Evolutionary conservation across 73 alveolate species (phyloP).

Genomic region (Paramecium sonneborni): DNA sequence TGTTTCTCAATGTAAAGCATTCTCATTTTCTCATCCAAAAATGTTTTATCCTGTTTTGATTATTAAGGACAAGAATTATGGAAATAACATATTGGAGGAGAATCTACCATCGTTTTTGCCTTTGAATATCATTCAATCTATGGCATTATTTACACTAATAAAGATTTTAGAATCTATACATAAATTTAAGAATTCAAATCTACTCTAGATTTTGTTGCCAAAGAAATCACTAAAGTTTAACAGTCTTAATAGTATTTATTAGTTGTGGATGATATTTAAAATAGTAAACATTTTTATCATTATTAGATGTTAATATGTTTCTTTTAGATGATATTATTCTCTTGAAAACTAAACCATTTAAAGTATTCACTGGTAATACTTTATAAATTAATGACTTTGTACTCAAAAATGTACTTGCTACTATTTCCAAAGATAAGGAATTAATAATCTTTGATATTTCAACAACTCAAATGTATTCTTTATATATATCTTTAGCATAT

Average conservation of each 20-base stretch:
- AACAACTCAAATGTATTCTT: neutral
- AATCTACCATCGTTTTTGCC: neutral
- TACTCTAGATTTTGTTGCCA: neutral
- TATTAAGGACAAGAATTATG: neutral
- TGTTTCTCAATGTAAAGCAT: neutral
- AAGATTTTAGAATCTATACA: neutral
- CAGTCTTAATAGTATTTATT: neutral
- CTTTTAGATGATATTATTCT: neutral
- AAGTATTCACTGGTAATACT: neutral
- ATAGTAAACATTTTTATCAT: neutral
- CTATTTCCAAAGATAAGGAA: neutral
- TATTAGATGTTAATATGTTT: neutral
- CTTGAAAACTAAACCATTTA: neutral
- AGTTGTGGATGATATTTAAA: neutral
- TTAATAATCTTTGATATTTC: neutral
- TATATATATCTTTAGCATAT: neutral
- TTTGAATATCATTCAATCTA: neutral
- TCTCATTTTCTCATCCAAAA: neutral
- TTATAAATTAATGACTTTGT: neutral
- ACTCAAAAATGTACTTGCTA: neutral
- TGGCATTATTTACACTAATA: neutral
- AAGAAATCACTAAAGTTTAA: neutral
- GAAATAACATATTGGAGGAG: conserved; percentile 31
- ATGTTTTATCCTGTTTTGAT: neutral
- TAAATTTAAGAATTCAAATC: conserved; percentile 6